A percentile compares a stretch with the other conserved stretches of the same genome.
Conservation (phyloP, 2,329 filamentous ascomycete species). For the Elsinoe fawcettii region DNA sequence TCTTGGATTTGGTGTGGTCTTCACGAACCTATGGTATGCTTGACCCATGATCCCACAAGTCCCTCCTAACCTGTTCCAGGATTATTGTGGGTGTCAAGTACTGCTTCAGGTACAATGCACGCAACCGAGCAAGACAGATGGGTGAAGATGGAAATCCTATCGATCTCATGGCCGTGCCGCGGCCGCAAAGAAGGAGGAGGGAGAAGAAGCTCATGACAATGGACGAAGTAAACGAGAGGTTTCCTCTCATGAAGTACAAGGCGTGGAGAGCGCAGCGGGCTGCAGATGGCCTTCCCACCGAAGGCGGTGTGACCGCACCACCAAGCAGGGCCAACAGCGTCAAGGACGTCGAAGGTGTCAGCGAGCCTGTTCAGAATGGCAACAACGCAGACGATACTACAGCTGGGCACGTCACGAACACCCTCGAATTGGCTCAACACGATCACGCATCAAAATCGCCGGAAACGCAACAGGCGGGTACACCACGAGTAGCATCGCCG, state of each 20-base stretch:
- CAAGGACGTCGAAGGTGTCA: conserved; percentile 51
- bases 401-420: conserved; percentile 24
- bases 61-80: conserved; percentile 45
- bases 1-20: conserved; percentile 93
- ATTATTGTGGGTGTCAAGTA: conserved; percentile 99
- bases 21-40: conserved; percentile 93
- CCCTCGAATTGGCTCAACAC: conserved; percentile 35
- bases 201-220: conserved; percentile 99
- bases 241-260: conserved; percentile 95
- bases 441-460: conserved; percentile 38
- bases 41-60: not conserved
- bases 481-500: not conserved
- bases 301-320: conserved; percentile 71
- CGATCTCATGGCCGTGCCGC: conserved; percentile 74
- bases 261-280: conserved; percentile 80
- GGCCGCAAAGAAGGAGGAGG: conserved; percentile 74
- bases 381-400: conserved; percentile 19
- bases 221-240: conserved; percentile 97
- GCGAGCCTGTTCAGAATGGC: conserved; percentile 15
- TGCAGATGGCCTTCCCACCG: conserved; percentile 71
- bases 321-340: conserved; percentile 67
- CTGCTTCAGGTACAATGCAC: conserved; percentile 95
- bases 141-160: conserved; percentile 79
- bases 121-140: conserved; percentile 69
- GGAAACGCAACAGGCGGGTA: conserved; percentile 1